Evolutionary conservation across 164 flowering plant genomes (phyloP).

Genomic region (Vitis riparia): DNA sequence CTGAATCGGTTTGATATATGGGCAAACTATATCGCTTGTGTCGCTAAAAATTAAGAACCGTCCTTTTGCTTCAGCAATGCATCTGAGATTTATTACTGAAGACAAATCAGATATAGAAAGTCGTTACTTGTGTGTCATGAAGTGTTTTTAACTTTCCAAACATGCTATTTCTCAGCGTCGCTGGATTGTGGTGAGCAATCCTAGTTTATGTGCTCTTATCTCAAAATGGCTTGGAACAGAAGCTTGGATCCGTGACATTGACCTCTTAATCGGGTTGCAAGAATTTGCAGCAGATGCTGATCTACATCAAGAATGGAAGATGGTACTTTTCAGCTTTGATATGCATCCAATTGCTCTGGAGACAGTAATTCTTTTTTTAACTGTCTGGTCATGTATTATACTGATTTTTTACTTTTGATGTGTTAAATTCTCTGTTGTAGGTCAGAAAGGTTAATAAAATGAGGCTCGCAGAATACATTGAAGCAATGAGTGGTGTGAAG

Average conservation of each 20-base stretch:
- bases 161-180: conserved; percentile 46
- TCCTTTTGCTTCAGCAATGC: neutral
- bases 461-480: conserved; percentile 59
- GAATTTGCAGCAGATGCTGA: conserved; percentile 39
- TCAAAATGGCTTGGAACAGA: conserved; percentile 64
- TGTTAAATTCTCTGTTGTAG: conserved; percentile 19
- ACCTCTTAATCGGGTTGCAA: conserved; percentile 44
- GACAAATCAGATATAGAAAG: too few relatives aligned
- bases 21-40: too few relatives aligned
- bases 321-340: conserved; percentile 27
- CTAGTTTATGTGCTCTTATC: conserved; percentile 47
- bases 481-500: conserved; percentile 53
- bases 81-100: neutral
- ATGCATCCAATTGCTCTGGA: neutral
- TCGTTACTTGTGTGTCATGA: neutral
- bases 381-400: neutral
- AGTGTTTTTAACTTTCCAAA: conserved; percentile 3
- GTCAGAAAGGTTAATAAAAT: conserved; percentile 47
- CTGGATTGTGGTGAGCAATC: conserved; percentile 68
- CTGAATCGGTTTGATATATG: too few relatives aligned
- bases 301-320: conserved; percentile 48
- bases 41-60: neutral
- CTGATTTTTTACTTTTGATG: neutral
- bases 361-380: neutral
- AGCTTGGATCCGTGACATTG: conserved; percentile 53